A percentile compares a stretch with the other conserved stretches of the same genome.
Evolutionary conservation across 1,284 basidiomycete species (phyloP).

Genomic region (Taiwanofungus camphoratus): DNA sequence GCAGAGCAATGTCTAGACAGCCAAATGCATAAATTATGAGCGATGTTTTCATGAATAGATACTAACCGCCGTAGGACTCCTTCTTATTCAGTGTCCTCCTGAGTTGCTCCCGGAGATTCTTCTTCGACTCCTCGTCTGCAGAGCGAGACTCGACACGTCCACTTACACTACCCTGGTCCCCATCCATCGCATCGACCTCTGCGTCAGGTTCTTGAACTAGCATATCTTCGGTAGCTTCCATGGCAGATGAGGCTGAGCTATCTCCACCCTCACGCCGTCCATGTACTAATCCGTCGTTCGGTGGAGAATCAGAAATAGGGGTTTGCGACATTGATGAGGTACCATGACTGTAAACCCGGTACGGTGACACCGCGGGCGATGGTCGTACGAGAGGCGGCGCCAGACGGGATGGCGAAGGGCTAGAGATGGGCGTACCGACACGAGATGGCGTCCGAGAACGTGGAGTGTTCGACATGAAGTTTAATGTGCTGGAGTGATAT

Average conservation of each 20-base stretch:
- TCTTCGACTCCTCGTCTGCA: constrained; percentile 54
- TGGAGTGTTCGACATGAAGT: constrained; percentile 22
- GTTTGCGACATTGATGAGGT: constrained; percentile 17
- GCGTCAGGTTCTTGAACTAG: constrained; percentile 59
- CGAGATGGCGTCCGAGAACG: constrained; percentile 28
- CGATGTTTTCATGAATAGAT: constrained; percentile 10
- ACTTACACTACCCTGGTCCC: constrained; percentile 42
- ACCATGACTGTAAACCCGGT: constrained; percentile 28
- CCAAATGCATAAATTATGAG: too few relatives aligned
- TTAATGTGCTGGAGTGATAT: background rate
- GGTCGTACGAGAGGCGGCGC: constrained; percentile 26
- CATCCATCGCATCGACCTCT: constrained; percentile 46
- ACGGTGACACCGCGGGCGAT: constrained; percentile 28
- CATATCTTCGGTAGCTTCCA: constrained; percentile 58
- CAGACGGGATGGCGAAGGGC: constrained; percentile 22
- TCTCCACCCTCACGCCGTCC: constrained; percentile 32
- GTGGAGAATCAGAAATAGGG: constrained; percentile 18
- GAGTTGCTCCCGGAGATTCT: constrained; percentile 60
- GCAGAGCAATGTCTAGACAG: constrained; percentile 12
- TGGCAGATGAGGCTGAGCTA: constrained; percentile 63
- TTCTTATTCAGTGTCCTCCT: constrained; percentile 45
- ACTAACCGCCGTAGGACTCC: constrained; percentile 7
- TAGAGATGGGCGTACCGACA: constrained; percentile 26
- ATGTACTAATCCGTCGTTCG: constrained; percentile 8
- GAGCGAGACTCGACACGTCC: constrained; percentile 36